Evolutionary conservation across 2,329 filamentous ascomycete genomes (phyloP).

Genomic region (Immersiporthe knoxdaviesiana): DNA sequence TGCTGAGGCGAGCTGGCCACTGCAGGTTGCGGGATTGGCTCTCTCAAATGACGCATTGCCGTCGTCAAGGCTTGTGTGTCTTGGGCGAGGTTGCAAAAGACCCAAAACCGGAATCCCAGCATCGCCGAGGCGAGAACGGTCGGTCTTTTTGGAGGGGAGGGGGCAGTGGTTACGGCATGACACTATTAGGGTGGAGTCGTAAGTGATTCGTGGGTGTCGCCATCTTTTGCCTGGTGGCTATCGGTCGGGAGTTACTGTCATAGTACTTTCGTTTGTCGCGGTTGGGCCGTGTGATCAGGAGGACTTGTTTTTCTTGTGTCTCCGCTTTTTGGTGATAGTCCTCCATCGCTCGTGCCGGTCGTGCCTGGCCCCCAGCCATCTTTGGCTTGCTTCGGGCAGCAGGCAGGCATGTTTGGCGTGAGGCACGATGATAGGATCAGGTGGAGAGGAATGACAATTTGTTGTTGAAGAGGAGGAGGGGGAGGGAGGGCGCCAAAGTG

Average conservation of each 20-base stretch:
- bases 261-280: neutral
- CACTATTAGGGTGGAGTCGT: neutral
- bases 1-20: neutral
- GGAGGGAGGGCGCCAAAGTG: neutral
- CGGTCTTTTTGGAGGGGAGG: no score
- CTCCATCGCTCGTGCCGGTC: neutral
- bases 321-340: conserved; percentile 10
- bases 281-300: neutral
- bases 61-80: neutral
- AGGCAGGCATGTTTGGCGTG: neutral
- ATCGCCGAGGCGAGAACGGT: neutral
- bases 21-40: neutral
- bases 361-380: neutral
- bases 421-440: neutral
- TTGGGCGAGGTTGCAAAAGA: neutral
- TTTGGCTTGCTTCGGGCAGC: neutral
- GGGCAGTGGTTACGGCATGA: neutral
- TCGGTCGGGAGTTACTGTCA: no score
- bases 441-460: neutral
- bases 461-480: no score
- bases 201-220: neutral
- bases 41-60: neutral
- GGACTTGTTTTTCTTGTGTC: neutral
- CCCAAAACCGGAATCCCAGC: neutral
- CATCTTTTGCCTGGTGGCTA: no score